Evolutionary conservation across 2,329 filamentous ascomycete genomes (phyloP).

Genomic region (Arthroderma sp.): DNA sequence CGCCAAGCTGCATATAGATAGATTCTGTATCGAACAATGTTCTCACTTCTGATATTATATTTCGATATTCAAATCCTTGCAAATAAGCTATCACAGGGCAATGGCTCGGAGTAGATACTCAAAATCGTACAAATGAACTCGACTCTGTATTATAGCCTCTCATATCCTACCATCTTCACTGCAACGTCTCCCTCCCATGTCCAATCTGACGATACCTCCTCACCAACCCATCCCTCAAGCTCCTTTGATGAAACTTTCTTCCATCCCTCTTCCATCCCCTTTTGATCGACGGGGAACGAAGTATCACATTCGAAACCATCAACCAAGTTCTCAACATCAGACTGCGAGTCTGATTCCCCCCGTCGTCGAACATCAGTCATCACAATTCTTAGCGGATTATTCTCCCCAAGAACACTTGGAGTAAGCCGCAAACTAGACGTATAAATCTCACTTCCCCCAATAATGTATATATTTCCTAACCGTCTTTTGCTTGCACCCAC

Average conservation of each 20-base stretch:
- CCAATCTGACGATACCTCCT: constrained; percentile 30
- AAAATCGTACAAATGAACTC: not conserved
- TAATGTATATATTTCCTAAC: constrained; percentile 61
- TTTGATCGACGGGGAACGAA: constrained; percentile 34
- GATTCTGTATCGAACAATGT: not conserved
- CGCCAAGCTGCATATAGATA: not conserved
- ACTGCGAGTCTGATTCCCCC: constrained; percentile 9
- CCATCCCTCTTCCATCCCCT: constrained; percentile 24
- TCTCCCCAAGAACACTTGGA: constrained; percentile 14
- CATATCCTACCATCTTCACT: constrained; percentile 38
- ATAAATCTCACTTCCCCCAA: constrained; percentile 85
- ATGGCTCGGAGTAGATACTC: too few relatives aligned
- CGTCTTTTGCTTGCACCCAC: constrained; percentile 14
- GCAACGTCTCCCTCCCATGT: constrained; percentile 40
- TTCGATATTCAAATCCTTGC: not conserved
- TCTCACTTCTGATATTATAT: not conserved
- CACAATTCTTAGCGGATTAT: constrained; percentile 25
- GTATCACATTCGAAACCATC: constrained; percentile 38
- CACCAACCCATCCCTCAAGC: constrained; percentile 33
- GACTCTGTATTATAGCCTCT: constrained; percentile 18
- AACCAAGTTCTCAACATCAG: constrained; percentile 10
- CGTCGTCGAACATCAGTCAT: constrained; percentile 30
- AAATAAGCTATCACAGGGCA: too few relatives aligned
- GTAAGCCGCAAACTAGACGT: constrained; percentile 46
- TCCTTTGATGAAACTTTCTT: constrained; percentile 24